phyloP scores from a whole-genome alignment of 169 alveolate genomes.

The Plasmodium inui region DNA sequence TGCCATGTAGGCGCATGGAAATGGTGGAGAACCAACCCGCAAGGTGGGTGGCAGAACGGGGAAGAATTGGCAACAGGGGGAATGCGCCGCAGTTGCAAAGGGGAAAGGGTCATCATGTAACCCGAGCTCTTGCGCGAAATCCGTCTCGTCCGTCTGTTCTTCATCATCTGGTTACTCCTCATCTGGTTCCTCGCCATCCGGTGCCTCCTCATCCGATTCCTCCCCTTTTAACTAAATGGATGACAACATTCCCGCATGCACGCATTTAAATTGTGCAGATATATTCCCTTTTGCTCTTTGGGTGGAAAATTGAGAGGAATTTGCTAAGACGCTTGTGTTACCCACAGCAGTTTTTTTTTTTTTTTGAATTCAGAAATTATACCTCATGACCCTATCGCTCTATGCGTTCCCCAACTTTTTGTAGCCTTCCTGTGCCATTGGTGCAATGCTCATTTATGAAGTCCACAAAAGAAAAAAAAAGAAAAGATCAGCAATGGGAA shows the following conservation, averaged over 20 bases:
- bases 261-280: not conserved
- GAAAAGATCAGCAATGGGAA: not conserved
- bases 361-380: not conserved
- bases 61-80: not conserved
- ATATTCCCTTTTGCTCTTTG: not conserved
- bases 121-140: not conserved
- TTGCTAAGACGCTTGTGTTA: not conserved
- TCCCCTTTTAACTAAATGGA: not conserved
- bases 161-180: too few species aligned
- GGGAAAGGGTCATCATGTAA: not conserved
- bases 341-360: not conserved
- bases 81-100: not conserved
- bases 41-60: not conserved
- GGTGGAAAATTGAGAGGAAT: not conserved
- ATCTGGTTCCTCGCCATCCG: too few species aligned
- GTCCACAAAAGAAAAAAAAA: not conserved
- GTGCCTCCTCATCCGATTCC: not conserved
- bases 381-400: not conserved
- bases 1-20: not conserved
- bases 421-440: not conserved
- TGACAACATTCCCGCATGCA: not conserved
- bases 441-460: not conserved
- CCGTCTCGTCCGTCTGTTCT: not conserved
- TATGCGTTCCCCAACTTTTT: not conserved
- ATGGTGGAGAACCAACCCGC: not conserved